Base-by-base conservation (phyloP, 148 eudicot species). In the Tetragonia tetragonoides region DNA sequence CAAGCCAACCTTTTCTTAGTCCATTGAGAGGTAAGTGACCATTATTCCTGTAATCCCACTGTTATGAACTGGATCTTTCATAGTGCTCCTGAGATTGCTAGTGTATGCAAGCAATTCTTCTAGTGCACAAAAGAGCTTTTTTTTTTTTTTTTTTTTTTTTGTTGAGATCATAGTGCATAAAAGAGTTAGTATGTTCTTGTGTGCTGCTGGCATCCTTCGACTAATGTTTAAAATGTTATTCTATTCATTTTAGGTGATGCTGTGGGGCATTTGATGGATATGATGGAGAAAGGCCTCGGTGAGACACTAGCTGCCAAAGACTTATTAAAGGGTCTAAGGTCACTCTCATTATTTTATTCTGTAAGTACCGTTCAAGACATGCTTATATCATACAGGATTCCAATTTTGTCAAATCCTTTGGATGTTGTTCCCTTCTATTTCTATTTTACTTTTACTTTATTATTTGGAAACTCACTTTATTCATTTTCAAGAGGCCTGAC, bases 331-430 rank as follows among this genome's bases (percentile, higher is more conserved):
- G 80, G 74, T 37, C 38, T 84, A 69, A 67, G 77, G 75, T 83
- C 92, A 82, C 71, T 91, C 63, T 82, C 86, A 16, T 83, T 89
- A 6, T 85, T 87, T 78, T 81, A 83, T 77, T 83, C 87, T 56
- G 97, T 93, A 85, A 88, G 97, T 59, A 68, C 74, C 21, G 47
- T 72, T 61, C 40, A 28, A 28, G 34, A 28, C 34, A 28, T 28
- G 34, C 34, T 28, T 28, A 66, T 40, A 69, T 69, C 65, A 39
- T 75, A 39, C 42, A n/a, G 7, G 75, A 59, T 75, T 46, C 56
- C 40, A 72, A n/a, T 2, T 46, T 28, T 65, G 21, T 76, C 74
- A 71, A 49, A 24, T 2, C 28, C 5, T 4, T 8, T 46, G 6
- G 49, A 10, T 44, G 49, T 46, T 46, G 10, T 10, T 46, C 49